phyloP scores from a whole-genome alignment of 768 basidiomycete species.

The Daedaleopsis nitida region DNA sequence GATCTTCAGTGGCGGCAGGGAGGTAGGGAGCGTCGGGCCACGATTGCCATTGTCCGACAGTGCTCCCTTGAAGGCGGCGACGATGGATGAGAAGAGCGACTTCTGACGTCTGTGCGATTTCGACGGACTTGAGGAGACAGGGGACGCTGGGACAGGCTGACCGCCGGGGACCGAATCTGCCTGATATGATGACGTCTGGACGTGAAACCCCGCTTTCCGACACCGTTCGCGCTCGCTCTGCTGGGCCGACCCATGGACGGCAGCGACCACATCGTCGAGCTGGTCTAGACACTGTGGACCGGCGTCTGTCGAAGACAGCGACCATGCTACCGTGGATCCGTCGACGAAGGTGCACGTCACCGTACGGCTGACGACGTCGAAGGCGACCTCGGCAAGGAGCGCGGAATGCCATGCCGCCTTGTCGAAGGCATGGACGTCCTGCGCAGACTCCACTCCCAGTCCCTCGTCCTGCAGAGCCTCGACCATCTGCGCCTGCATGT shows the following conservation, averaged over 20 bases:
- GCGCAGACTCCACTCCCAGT: slow-evolving; percentile 47
- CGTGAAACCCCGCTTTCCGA: slow-evolving; percentile 13
- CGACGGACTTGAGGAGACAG: slow-evolving; percentile 18
- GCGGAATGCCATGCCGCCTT: slow-evolving; percentile 57
- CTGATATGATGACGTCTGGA: not conserved
- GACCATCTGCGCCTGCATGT: slow-evolving; percentile 6
- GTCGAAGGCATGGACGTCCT: slow-evolving; percentile 59
- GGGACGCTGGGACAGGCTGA: slow-evolving; percentile 9
- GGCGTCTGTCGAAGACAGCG: slow-evolving; percentile 31
- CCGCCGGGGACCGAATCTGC: not conserved
- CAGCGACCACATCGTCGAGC: slow-evolving; percentile 52
- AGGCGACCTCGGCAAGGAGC: slow-evolving; percentile 59
- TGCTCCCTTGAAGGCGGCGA: slow-evolving; percentile 45
- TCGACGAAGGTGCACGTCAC: slow-evolving; percentile 61
- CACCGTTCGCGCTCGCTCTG: slow-evolving; percentile 43
- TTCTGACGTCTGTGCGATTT: slow-evolving; percentile 69
- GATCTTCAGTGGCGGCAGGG: slow-evolving; percentile 13
- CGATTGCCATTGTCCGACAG: slow-evolving; percentile 13
- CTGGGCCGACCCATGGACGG: slow-evolving; percentile 51
- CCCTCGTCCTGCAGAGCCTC: slow-evolving; percentile 45
- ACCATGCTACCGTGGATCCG: slow-evolving; percentile 52
- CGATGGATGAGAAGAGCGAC: slow-evolving; percentile 69
- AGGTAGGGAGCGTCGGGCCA: slow-evolving; percentile 13
- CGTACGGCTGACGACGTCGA: slow-evolving; percentile 52
- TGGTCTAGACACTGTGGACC: slow-evolving; percentile 41